These are phyloP conservation scores for Pichia sp. DNA, from an alignment of 1,139 yeast species.

Conservation along the genomic window DNA sequence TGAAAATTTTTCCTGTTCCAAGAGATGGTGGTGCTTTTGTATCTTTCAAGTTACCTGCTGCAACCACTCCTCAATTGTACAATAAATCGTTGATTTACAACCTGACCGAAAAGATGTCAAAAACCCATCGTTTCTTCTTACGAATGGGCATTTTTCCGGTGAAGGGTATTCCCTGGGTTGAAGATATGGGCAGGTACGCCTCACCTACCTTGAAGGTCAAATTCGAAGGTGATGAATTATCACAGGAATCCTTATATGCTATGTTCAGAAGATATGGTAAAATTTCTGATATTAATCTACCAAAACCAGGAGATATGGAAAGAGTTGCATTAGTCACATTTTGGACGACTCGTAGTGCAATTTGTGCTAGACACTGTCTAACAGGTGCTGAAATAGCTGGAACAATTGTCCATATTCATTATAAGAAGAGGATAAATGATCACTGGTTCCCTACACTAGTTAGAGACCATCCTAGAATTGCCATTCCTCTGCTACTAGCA, in stretches of 20 bases:
- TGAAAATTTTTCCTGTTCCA: constrained; percentile 57
- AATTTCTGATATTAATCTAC: constrained; percentile 68
- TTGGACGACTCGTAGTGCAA: constrained; percentile 59
- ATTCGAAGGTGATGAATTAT: constrained; percentile 69
- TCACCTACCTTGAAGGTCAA: constrained; percentile 57
- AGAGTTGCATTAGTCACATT: constrained; percentile 54
- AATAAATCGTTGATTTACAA: constrained; percentile 48
- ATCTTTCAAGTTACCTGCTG: constrained; percentile 59
- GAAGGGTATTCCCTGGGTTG: constrained; percentile 94
- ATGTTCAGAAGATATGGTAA: constrained; percentile 83
- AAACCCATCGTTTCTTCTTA: constrained; percentile 31
- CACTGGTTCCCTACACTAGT: constrained; percentile 54
- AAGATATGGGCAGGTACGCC: constrained; percentile 78
- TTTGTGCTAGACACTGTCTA: constrained; percentile 85
- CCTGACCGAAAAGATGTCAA: constrained; percentile 35
- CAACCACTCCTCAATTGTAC: constrained; percentile 45
- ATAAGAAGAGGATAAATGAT: constrained; percentile 50
- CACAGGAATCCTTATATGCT: constrained; percentile 81
- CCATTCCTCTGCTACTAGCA: constrained; percentile 63
- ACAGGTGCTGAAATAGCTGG: constrained; percentile 65
- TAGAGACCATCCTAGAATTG: constrained; percentile 74
- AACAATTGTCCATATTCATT: constrained; percentile 70
- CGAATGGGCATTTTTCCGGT: constrained; percentile 61
- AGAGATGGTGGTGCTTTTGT: constrained; percentile 95
- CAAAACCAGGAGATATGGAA: constrained; percentile 39